Conservation (phyloP, 2,329 filamentous ascomycete species). For the Fusarium nisikadoi region DNA sequence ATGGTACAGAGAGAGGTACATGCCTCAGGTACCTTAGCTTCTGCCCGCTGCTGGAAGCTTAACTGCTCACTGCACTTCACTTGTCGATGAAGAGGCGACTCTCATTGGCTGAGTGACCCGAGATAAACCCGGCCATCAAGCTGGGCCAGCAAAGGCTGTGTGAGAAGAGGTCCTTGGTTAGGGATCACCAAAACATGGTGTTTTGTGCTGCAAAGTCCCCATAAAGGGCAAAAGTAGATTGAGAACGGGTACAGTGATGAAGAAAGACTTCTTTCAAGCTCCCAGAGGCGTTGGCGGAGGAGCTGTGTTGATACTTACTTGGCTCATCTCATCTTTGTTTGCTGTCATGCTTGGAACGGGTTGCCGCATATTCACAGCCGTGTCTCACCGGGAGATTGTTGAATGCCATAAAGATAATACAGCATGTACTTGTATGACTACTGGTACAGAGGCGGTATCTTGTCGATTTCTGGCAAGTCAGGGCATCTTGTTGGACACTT, state of each 20-base stretch:
- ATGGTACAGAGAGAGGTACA: constrained; percentile 29
- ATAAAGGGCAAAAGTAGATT: neutral
- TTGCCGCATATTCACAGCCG: constrained; percentile 29
- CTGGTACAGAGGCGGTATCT: constrained; percentile 12
- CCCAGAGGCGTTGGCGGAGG: constrained; percentile 16
- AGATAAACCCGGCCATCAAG: constrained; percentile 42
- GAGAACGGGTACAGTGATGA: neutral
- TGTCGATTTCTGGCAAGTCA: constrained; percentile 24
- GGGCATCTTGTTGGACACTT: constrained; percentile 24
- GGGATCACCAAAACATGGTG: constrained; percentile 17
- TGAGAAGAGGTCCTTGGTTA: constrained; percentile 14
- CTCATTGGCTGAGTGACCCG: constrained; percentile 32
- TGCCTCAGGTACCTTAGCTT: constrained; percentile 28
- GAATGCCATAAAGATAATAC: constrained; percentile 10
- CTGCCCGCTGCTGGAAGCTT: constrained; percentile 1
- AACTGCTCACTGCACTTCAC: neutral
- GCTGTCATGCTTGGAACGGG: constrained; percentile 31
- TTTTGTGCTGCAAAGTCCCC: neutral
- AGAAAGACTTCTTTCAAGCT: constrained; percentile 41
- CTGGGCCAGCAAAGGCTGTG: constrained; percentile 37
- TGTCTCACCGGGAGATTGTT: constrained; percentile 1
- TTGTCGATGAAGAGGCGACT: neutral
- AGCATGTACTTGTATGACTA: neutral
- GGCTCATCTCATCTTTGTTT: constrained; percentile 26
- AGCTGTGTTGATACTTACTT: constrained; percentile 37